phyloP scores from a whole-genome alignment of 352 stramenopile genomes.

The Phytophthora lateralis region DNA sequence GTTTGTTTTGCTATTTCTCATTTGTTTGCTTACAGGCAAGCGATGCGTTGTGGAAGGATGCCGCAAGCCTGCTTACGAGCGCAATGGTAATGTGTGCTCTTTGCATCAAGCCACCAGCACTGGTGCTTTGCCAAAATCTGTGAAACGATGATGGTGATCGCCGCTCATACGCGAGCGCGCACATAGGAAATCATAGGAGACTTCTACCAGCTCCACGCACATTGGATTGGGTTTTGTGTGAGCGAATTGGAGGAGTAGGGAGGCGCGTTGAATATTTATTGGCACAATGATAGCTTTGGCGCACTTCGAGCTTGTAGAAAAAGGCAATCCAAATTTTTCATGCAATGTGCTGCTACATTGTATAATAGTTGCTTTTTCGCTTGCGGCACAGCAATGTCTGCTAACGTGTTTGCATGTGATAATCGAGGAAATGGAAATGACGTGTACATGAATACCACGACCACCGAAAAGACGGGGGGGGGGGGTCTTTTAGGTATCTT shows the following conservation, averaged over 20 bases:
- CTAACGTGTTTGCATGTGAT: constrained; percentile 13
- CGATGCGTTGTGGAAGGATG: constrained; percentile 75
- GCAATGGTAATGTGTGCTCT: constrained; percentile 76
- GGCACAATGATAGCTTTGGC: constrained; percentile 41
- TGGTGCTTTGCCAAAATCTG: constrained; percentile 15
- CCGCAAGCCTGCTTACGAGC: constrained; percentile 77
- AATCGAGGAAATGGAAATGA: background rate
- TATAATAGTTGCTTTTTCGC: too few relatives aligned
- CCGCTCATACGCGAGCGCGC: constrained; percentile 19
- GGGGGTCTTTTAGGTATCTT: constrained; percentile 5
- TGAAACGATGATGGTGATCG: constrained; percentile 33
- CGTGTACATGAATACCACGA: constrained; percentile 2
- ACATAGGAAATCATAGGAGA: constrained; percentile 29
- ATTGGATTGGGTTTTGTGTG: constrained; percentile 17
- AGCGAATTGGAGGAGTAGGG: constrained; percentile 22
- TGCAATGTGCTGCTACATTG: constrained; percentile 26
- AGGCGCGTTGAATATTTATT: constrained; percentile 52
- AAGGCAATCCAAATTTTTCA: constrained; percentile 39
- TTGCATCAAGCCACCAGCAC: constrained; percentile 33
- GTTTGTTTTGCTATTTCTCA: constrained; percentile 16
- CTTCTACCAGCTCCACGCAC: constrained; percentile 13
- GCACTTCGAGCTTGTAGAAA: constrained; percentile 48
- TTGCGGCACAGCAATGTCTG: constrained; percentile 6
- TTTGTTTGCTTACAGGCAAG: constrained; percentile 46
- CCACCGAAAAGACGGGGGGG: constrained; percentile 15